Conservation (phyloP, 208 protist species). For the Blechomonas ayalai region DNA sequence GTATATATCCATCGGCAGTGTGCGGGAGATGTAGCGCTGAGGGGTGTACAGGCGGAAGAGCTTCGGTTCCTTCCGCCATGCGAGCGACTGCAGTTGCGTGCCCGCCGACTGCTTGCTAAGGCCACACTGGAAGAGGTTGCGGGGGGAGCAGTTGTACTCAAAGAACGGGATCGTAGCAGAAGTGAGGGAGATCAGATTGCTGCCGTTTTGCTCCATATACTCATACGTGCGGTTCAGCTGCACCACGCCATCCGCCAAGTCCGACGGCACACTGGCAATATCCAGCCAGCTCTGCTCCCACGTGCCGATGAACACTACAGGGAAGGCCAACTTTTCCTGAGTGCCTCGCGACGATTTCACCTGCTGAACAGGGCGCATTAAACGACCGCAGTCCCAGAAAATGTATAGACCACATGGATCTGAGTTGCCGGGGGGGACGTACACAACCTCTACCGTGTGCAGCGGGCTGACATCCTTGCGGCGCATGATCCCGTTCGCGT, state of each 20-base stretch:
- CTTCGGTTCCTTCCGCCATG: conserved; percentile 98
- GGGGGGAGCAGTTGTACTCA: conserved; percentile 99
- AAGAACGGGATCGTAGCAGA: conserved; percentile 99
- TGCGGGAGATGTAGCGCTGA: conserved; percentile 96
- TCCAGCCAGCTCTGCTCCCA: conserved; percentile 98
- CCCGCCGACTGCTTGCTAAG: conserved; percentile 99
- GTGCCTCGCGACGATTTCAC: conserved; percentile 71
- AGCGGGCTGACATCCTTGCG: conserved; percentile 38
- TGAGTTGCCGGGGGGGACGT: conserved; percentile 54
- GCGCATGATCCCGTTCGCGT: conserved; percentile 52
- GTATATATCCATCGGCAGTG: conserved; percentile 90
- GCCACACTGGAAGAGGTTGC: conserved; percentile 99
- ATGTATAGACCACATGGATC: conserved; percentile 82
- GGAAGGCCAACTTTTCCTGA: conserved; percentile 63
- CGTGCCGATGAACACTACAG: conserved; percentile 90
- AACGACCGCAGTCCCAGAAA: conserved; percentile 88
- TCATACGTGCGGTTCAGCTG: conserved; percentile 79
- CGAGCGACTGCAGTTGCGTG: conserved; percentile 89
- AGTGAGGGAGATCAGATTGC: conserved; percentile 95
- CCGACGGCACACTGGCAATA: conserved; percentile 90
- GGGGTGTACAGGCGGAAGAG: conserved; percentile 95
- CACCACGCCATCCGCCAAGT: conserved; percentile 73
- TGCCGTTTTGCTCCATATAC: conserved; percentile 95
- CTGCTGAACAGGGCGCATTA: conserved; percentile 95
- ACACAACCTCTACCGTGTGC: conserved; percentile 75